phyloP scores from a whole-genome alignment of 306 rosid genomes.

The Hylodesmum podocarpum region DNA sequence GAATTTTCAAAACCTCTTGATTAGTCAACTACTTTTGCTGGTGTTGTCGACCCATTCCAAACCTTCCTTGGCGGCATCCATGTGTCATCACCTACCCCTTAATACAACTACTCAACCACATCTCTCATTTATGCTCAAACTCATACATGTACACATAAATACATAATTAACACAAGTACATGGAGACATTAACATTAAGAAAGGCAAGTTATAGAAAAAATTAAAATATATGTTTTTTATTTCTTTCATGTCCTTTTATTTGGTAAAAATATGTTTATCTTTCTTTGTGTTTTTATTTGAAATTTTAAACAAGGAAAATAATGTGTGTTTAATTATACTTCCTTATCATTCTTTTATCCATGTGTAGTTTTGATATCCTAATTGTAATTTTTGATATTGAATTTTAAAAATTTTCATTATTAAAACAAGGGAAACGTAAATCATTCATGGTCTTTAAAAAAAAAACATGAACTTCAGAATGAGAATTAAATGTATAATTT shows the following conservation, averaged over 20 bases:
- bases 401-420: neutral
- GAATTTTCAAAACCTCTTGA: neutral
- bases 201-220: no score
- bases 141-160: neutral
- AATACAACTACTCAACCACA: conserved; percentile 5
- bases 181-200: neutral
- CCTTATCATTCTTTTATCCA: neutral
- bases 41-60: neutral
- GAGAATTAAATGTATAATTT: neutral
- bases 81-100: conserved; percentile 22
- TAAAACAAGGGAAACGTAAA: neutral
- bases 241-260: no score
- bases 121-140: neutral
- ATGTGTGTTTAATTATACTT: neutral
- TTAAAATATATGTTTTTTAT: no score
- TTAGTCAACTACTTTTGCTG: conserved; percentile 10
- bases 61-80: conserved; percentile 12
- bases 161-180: neutral
- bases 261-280: no score
- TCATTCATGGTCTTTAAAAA: neutral
- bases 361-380: neutral
- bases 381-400: neutral
- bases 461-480: neutral
- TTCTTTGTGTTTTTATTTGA: no score
- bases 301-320: no score